A percentile compares a stretch with the other conserved stretches of the same genome.
Conservation (phyloP, 106 monocot genomes). For the Triglochin maritima region DNA sequence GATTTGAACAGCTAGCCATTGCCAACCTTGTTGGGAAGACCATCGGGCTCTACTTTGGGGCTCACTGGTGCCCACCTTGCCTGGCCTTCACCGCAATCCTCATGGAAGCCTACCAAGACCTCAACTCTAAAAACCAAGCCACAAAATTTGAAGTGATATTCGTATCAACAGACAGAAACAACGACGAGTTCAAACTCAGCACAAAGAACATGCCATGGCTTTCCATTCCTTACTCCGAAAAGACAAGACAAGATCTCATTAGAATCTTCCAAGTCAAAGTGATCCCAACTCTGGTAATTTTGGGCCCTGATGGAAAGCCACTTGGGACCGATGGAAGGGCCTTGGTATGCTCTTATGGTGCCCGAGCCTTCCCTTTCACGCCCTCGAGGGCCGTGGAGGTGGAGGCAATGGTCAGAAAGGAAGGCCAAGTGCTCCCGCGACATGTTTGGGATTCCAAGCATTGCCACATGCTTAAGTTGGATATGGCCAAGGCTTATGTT, state of each 20-base stretch:
- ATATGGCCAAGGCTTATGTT: conserved; percentile 20
- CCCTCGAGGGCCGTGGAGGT: conserved; percentile 14
- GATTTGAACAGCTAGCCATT: conserved; percentile 19
- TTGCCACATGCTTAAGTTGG: conserved; percentile 21
- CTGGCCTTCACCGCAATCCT: conserved; percentile 13
- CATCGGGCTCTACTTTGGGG: conserved; percentile 34
- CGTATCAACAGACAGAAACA: conserved; percentile 26
- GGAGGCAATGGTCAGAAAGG: conserved; percentile 15
- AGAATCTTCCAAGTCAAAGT: conserved; percentile 24
- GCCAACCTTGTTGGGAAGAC: conserved; percentile 28
- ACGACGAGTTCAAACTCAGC: conserved; percentile 17
- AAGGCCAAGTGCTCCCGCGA: conserved; percentile 13
- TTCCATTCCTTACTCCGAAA: conserved; percentile 22
- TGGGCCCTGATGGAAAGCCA: conserved; percentile 21
- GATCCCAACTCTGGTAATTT: conserved; percentile 17
- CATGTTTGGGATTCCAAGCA: conserved; percentile 16
- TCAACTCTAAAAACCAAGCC: neutral
- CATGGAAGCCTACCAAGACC: conserved; percentile 21
- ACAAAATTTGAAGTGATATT: conserved; percentile 21
- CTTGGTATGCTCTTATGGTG: conserved; percentile 15
- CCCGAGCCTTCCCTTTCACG: conserved; percentile 28
- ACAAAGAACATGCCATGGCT: conserved; percentile 25
- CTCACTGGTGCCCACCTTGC: conserved; percentile 41
- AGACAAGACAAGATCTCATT: conserved; percentile 11
- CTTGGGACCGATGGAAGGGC: conserved; percentile 21